A percentile compares a stretch with the other conserved stretches of the same genome.
Conservation (phyloP, 768 basidiomycete genomes). For the Trametes coccinea region DNA sequence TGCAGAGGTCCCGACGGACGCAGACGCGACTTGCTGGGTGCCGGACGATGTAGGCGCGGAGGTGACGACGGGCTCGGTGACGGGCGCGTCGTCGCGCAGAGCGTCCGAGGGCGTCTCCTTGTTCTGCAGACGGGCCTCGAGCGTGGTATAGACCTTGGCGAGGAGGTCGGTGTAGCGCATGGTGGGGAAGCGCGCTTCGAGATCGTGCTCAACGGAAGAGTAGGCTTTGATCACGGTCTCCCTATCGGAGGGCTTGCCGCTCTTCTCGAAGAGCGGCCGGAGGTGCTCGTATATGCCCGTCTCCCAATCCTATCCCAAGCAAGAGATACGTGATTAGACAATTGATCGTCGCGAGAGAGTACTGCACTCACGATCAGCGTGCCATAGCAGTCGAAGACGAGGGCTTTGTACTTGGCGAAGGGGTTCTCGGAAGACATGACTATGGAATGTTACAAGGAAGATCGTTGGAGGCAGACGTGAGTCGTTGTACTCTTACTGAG, state of each 20-base stretch:
- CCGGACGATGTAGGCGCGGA: slow-evolving; percentile 8
- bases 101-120: slow-evolving; percentile 18
- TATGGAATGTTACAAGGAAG: too few species aligned
- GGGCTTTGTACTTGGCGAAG: slow-evolving; percentile 40
- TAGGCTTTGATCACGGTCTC: slow-evolving; percentile 55
- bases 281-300: slow-evolving; percentile 59
- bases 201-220: slow-evolving; percentile 50
- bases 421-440: slow-evolving; percentile 6
- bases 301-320: slow-evolving; percentile 67
- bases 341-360: neutral
- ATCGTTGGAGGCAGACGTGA: too few species aligned
- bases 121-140: slow-evolving; percentile 36
- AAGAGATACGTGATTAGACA: neutral
- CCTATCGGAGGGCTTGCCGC: slow-evolving; percentile 45
- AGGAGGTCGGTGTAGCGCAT: slow-evolving; percentile 65
- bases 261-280: slow-evolving; percentile 45
- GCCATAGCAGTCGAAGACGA: slow-evolving; percentile 78
- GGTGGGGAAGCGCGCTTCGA: slow-evolving; percentile 57
- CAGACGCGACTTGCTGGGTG: slow-evolving; percentile 6
- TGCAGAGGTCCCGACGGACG: slow-evolving; percentile 17
- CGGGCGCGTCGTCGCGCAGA: slow-evolving; percentile 29
- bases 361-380: slow-evolving; percentile 55
- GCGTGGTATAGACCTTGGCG: slow-evolving; percentile 36
- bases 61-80: slow-evolving; percentile 32
- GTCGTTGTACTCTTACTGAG: too few species aligned